A percentile compares a stretch with the other conserved stretches of the same genome.
Evolutionary conservation across 2,329 filamentous ascomycete genomes (phyloP).

Genomic region (Gaeumannomyces sp.): DNA sequence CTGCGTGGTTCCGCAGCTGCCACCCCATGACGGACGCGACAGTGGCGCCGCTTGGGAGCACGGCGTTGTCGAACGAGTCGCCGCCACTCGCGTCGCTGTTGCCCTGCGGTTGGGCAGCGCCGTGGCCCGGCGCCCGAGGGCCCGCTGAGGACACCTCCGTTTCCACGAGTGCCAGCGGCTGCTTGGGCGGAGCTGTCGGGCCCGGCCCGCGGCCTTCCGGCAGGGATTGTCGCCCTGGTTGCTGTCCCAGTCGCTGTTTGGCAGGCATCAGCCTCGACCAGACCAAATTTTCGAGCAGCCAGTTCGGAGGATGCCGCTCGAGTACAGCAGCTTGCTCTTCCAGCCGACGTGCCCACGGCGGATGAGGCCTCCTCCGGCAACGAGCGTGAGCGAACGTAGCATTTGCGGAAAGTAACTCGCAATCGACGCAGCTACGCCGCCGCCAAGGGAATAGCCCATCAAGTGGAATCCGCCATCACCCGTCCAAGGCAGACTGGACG

Average conservation of each 20-base stretch:
- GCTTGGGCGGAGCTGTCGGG: background rate
- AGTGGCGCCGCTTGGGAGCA: constrained; percentile 45
- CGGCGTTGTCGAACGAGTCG: constrained; percentile 36
- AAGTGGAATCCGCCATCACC: constrained; percentile 56
- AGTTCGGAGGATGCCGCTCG: constrained; percentile 48
- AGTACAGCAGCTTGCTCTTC: constrained; percentile 58
- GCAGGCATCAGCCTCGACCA: constrained; percentile 39
- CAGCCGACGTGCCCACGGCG: constrained; percentile 55
- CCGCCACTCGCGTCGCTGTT: constrained; percentile 33
- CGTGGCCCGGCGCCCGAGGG: background rate
- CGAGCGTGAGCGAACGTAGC: constrained; percentile 55
- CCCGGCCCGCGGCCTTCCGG: background rate
- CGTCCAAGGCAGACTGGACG: constrained; percentile 53
- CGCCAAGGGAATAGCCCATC: constrained; percentile 75
- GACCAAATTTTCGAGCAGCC: constrained; percentile 48
- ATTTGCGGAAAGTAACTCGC: constrained; percentile 61
- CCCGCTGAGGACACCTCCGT: constrained; percentile 2
- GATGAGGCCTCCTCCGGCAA: constrained; percentile 65
- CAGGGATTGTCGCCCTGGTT: constrained; percentile 24
- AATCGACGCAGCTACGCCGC: constrained; percentile 66
- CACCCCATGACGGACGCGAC: constrained; percentile 60
- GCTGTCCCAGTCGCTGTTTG: constrained; percentile 13
- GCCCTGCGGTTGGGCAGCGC: constrained; percentile 19
- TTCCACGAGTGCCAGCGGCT: constrained; percentile 15
- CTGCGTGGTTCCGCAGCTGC: constrained; percentile 61